Evolutionary conservation across 2,329 filamentous ascomycete species (phyloP).

Genomic region (Uncinocarpus reesii): DNA sequence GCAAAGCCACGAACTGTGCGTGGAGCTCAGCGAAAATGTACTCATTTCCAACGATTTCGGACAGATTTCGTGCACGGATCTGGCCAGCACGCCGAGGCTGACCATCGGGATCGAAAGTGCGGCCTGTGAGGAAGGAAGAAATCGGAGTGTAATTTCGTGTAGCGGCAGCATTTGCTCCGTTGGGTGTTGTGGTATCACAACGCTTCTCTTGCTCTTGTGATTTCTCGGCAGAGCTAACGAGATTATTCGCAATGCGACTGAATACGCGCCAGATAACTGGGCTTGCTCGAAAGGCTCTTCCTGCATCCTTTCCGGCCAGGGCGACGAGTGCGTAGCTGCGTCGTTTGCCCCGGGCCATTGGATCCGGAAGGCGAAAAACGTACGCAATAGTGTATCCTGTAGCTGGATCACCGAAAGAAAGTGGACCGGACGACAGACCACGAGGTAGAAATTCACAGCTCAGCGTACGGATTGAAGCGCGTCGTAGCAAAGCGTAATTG

Average conservation of each 20-base stretch:
- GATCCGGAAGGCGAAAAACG: constrained; percentile 49
- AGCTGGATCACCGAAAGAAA: constrained; percentile 48
- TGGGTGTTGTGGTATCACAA: constrained; percentile 25
- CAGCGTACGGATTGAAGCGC: constrained; percentile 48
- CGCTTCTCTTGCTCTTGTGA: constrained; percentile 38
- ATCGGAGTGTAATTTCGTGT: constrained; percentile 43
- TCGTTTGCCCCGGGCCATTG: constrained; percentile 46
- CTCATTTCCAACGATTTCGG: constrained; percentile 49
- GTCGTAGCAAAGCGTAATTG: constrained; percentile 46
- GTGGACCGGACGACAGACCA: constrained; percentile 47
- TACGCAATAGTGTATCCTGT: constrained; percentile 51
- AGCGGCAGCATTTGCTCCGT: not conserved
- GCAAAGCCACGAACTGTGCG: constrained; percentile 43
- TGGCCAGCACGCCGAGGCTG: constrained; percentile 44
- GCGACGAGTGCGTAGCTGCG: constrained; percentile 50
- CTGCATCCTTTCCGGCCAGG: constrained; percentile 45
- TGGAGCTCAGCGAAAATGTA: constrained; percentile 50
- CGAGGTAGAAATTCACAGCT: constrained; percentile 48
- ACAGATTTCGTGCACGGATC: constrained; percentile 46
- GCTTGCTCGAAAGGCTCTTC: constrained; percentile 38
- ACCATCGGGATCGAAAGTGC: constrained; percentile 47
- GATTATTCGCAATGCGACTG: constrained; percentile 44
- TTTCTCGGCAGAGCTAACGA: constrained; percentile 39
- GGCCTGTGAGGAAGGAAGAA: constrained; percentile 49
- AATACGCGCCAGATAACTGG: constrained; percentile 46